Conservation (phyloP, 805 yeast species). For the Candida montana region DNA sequence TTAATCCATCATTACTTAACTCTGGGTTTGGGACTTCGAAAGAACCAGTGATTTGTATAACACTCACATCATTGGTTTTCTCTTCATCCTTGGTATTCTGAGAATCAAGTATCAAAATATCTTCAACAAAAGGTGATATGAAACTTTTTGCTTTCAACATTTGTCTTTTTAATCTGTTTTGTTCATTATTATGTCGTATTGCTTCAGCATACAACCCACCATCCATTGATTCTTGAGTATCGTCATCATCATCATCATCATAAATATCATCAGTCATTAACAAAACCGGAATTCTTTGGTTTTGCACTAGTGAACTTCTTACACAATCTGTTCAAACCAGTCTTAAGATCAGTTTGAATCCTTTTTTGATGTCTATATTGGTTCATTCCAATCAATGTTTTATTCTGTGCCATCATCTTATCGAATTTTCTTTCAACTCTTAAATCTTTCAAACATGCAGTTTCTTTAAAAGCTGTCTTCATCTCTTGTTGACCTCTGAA, state of each 20-base stretch:
- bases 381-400: constrained; percentile 2
- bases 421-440: not conserved
- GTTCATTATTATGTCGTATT: not conserved
- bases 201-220: not conserved
- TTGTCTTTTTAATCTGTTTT: not conserved
- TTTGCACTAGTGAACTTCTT: constrained; percentile 8
- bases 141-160: not conserved
- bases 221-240: not conserved
- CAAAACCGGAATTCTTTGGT: not conserved
- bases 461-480: constrained; percentile 1
- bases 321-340: constrained; percentile 16
- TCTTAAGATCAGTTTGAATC: not conserved
- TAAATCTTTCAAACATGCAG: not conserved
- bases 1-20: not conserved
- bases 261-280: constrained; percentile 15
- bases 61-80: not conserved
- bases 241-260: constrained; percentile 31
- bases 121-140: not conserved
- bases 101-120: not conserved
- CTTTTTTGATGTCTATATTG: constrained; percentile 6
- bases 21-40: not conserved
- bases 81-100: not conserved
- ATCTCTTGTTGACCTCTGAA: constrained; percentile 4
- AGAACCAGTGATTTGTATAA: not conserved
- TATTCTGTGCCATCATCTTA: not conserved